Conservation (phyloP, 2,329 filamentous ascomycete species). For the Aspergillus calidoustus region DNA sequence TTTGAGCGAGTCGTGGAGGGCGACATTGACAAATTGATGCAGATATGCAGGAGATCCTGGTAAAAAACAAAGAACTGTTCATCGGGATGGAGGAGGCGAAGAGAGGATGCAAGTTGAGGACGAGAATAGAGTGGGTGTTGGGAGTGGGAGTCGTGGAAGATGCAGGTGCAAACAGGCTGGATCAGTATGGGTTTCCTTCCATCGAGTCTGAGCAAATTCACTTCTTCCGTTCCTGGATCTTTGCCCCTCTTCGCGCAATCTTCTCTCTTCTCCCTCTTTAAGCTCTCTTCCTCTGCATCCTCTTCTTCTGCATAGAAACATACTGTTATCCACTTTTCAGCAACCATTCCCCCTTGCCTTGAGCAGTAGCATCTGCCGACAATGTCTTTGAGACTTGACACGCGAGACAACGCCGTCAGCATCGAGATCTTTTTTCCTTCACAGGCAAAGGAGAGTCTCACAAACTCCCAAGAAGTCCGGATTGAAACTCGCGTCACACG, state of each 20-base stretch:
- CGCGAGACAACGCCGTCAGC: not conserved
- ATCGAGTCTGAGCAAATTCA: not conserved
- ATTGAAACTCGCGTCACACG: slow-evolving; percentile 6
- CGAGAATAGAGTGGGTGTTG: not conserved
- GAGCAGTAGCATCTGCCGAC: not conserved
- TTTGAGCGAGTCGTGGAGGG: not conserved
- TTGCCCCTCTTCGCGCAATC: not conserved
- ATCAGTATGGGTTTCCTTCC: not conserved
- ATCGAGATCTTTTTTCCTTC: not conserved
- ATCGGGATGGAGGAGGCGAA: not conserved
- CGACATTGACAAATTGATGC: not conserved
- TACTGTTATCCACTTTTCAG: not conserved
- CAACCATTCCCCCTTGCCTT: not conserved
- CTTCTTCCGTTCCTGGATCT: not conserved
- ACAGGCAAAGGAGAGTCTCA: not conserved
- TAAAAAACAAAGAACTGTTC: not conserved
- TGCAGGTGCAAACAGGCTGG: slow-evolving; percentile 2
- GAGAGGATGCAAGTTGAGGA: not conserved
- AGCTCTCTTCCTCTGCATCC: not conserved
- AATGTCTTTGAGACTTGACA: not conserved
- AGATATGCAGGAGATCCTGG: slow-evolving; percentile 8
- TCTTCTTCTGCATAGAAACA: not conserved
- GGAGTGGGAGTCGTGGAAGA: not conserved
- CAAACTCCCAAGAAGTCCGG: not conserved
- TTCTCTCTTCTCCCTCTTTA: not conserved